phyloP scores from a whole-genome alignment of 192 early-diverging fungal species.

The Linderina pennispora region DNA sequence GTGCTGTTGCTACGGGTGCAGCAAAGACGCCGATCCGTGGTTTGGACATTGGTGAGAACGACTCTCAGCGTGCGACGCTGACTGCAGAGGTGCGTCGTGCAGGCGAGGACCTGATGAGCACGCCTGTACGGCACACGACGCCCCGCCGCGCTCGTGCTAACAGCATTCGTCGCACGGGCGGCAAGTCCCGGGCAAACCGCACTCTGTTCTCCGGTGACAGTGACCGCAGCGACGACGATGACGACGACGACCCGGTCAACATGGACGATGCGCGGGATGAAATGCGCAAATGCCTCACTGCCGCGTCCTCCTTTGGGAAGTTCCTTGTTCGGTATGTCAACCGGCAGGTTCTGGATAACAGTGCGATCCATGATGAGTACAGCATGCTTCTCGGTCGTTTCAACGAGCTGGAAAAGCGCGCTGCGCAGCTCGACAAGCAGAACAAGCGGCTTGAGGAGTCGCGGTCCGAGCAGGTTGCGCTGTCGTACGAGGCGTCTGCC shows the following conservation, averaged over 20 bases:
- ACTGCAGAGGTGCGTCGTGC: constrained; percentile 33
- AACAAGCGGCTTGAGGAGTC: constrained; percentile 28
- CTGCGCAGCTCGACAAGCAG: constrained; percentile 15
- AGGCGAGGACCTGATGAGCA: constrained; percentile 41
- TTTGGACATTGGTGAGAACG: constrained; percentile 15
- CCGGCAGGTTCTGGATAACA: constrained; percentile 35
- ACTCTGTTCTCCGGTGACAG: constrained; percentile 22
- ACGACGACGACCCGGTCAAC: constrained; percentile 15
- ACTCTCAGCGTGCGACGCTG: constrained; percentile 15
- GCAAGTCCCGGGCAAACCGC: constrained; percentile 17
- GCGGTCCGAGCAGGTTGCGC: constrained; percentile 24
- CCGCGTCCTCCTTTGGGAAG: constrained; percentile 35
- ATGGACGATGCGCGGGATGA: constrained; percentile 22
- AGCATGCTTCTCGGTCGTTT: constrained; percentile 4
- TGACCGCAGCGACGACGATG: constrained; percentile 25
- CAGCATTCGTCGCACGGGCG: constrained; percentile 24
- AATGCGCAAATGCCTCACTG: constrained; percentile 32
- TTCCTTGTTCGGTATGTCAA: constrained; percentile 44
- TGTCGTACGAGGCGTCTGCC: constrained; percentile 28
- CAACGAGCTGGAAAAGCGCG: constrained; percentile 24
- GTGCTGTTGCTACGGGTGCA: no score
- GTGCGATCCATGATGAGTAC: constrained; percentile 26
- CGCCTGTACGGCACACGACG: constrained; percentile 25
- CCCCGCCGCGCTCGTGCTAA: constrained; percentile 15
- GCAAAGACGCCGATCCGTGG: constrained; percentile 22